phyloP scores from a whole-genome alignment of 495 filamentous ascomycete species.

The Tuber microsphaerosporum region DNA sequence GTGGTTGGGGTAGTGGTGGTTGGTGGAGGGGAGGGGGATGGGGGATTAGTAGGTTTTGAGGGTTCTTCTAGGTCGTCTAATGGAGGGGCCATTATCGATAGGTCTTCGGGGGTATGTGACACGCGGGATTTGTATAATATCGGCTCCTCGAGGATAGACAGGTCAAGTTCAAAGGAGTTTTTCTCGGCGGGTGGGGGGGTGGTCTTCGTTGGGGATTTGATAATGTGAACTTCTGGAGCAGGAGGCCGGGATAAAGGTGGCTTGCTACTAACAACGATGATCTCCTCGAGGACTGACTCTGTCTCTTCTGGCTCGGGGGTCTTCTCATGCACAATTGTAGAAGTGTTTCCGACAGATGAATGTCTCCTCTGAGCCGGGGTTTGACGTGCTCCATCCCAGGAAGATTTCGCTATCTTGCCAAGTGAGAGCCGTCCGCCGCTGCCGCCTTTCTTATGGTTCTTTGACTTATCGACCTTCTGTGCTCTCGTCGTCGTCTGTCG shows the following conservation, averaged over 20 bases:
- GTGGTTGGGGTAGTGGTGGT: neutral
- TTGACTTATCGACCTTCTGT: slow-evolving; percentile 12
- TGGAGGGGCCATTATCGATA: slow-evolving; percentile 37
- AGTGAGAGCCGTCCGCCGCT: neutral
- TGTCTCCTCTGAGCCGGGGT: slow-evolving; percentile 17
- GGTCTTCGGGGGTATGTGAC: slow-evolving; percentile 26
- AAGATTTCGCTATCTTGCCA: neutral
- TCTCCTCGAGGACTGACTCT: slow-evolving; percentile 5
- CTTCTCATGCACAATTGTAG: neutral
- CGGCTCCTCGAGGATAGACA: slow-evolving; percentile 36
- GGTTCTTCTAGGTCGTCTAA: slow-evolving; percentile 29
- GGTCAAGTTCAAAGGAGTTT: slow-evolving; percentile 29
- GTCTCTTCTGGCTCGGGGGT: slow-evolving; percentile 3
- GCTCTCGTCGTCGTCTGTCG: slow-evolving; percentile 13
- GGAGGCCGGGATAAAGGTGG: slow-evolving; percentile 9
- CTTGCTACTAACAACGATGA: neutral
- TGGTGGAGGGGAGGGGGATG: neutral
- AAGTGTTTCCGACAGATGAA: slow-evolving; percentile 4
- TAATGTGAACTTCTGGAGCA: neutral
- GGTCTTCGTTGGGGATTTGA: slow-evolving; percentile 20
- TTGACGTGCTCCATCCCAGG: slow-evolving; percentile 10
- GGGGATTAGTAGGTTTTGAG: neutral
- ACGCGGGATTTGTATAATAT: slow-evolving; percentile 24
- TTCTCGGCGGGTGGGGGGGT: slow-evolving; percentile 32
- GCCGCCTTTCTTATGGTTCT: slow-evolving; percentile 2